These are phyloP conservation scores for Parsonsia alboflavescens DNA, from an alignment of 257 asterid genomes.

Conservation along the genomic window DNA sequence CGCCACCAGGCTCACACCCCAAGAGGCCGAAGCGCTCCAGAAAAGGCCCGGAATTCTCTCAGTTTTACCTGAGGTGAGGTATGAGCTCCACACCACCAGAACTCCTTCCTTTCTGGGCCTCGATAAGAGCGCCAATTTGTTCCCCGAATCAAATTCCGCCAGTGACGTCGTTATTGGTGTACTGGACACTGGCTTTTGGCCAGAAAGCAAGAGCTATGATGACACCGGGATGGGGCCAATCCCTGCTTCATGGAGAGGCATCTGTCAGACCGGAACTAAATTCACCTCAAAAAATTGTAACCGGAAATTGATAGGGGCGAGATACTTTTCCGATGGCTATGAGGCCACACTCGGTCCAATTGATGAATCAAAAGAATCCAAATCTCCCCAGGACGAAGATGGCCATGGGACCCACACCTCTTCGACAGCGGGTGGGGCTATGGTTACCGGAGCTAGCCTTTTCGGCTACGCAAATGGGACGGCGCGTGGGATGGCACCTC, in stretches of 20 bases:
- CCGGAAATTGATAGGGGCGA: conserved; percentile 70
- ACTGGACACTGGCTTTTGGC: conserved; percentile 91
- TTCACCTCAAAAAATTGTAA: conserved; percentile 57
- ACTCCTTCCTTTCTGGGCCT: conserved; percentile 77
- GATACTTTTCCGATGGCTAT: conserved; percentile 62
- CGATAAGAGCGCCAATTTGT: conserved; percentile 49
- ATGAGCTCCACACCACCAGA: conserved; percentile 86
- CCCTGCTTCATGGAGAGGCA: conserved; percentile 75
- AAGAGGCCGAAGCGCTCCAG: conserved; percentile 45
- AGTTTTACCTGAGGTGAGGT: conserved; percentile 52
- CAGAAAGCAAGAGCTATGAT: conserved; percentile 78
- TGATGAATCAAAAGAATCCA: conserved; percentile 59
- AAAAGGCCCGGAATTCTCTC: conserved; percentile 56
- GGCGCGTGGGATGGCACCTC: conserved; percentile 93
- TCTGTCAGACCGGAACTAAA: conserved; percentile 61
- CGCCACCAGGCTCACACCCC: conserved; percentile 51
- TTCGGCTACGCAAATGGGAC: conserved; percentile 74
- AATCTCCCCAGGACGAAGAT: conserved; percentile 80
- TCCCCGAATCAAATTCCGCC: conserved; percentile 48
- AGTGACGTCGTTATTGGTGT: conserved; percentile 72
- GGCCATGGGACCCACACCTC: conserved; percentile 98
- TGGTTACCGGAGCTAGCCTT: conserved; percentile 60
- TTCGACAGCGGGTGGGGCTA: conserved; percentile 71
- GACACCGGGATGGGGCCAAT: conserved; percentile 65
- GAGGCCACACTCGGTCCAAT: conserved; percentile 73